Evolutionary conservation across 2,329 filamentous ascomycete genomes (phyloP), one percentile per base, ranked within the genome.

Genomic region (Coniochaeta sp.): DNA sequence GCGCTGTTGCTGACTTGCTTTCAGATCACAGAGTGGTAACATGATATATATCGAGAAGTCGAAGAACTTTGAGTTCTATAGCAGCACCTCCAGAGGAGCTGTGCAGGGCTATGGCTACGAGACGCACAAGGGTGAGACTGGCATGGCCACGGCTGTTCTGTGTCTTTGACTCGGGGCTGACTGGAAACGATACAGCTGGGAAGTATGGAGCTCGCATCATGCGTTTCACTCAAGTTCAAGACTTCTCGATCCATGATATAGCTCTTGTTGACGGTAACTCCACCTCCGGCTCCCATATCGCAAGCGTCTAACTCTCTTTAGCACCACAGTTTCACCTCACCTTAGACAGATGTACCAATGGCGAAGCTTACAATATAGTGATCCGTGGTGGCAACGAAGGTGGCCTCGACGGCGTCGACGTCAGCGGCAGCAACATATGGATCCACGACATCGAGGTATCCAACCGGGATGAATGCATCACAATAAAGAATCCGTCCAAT

Each of bases 401-500:
- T 34, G 80, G 79, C 30, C 73, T 85, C 5, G 83, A 86, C 65
- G 83, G 83, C 3, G 75, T 85, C 60, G 79, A 85, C 66, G 74
- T 85, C 4, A 82, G 75, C 72, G 76, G 77, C 14, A 76, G 69
- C 52, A 84, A 85, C 64, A 77, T 85, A 58, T 82, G 79, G 77
- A 72, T 85, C 55, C 83, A 86, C 65, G 83, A 86, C 67, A 74
- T 85, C 50, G 80, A 81, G 72, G 82, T 86, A 6, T 84, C 83
- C 26, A 86, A 86, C 76, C 84, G 83, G 69, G 81, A 86, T 65
- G 83, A 86, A 67, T 85, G 81, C 66, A 60, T 65, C 28, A 65
- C 63, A 4, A 60, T 65, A 58, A 65, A 79, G 75, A 77, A 73
- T 54, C 78, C 79, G 1, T 73, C 81, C 3, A 73, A 77, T 58